phyloP scores from a whole-genome alignment of 129 eudicot species.

The Cynara cardunculus region DNA sequence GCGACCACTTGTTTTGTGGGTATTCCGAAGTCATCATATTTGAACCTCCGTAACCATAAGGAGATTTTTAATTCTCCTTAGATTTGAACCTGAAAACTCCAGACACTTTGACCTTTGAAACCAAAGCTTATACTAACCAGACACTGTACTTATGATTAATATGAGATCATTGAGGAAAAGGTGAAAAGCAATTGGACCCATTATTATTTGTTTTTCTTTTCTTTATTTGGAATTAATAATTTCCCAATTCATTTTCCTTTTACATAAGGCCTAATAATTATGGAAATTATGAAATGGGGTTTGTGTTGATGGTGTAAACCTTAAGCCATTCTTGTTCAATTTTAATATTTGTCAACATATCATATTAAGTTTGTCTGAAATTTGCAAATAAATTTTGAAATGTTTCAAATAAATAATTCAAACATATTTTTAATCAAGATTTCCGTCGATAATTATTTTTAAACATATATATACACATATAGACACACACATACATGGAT shows the following conservation, averaged over 20 bases:
- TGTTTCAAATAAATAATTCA: not conserved
- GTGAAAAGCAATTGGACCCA: slow-evolving; percentile 13
- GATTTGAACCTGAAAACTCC: too few relatives aligned
- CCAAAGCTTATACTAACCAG: too few relatives aligned
- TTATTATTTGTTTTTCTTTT: not conserved
- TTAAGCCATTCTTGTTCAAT: slow-evolving; percentile 5
- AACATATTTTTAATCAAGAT: not conserved
- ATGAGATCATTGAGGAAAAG: too few relatives aligned
- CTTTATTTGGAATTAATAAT: not conserved
- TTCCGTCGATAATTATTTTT: not conserved
- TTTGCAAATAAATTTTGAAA: too few relatives aligned
- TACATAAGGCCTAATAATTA: slow-evolving; percentile 14
- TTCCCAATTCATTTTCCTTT: not conserved
- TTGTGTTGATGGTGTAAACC: slow-evolving; percentile 2
- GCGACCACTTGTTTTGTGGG: too few relatives aligned
- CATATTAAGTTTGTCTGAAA: not conserved
- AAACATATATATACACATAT: not conserved
- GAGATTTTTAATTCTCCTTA: too few relatives aligned
- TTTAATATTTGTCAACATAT: not conserved
- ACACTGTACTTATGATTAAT: too few relatives aligned
- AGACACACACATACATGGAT: too few relatives aligned
- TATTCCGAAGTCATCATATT: too few relatives aligned
- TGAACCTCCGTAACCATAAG: too few relatives aligned
- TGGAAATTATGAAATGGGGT: not conserved
- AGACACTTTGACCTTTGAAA: too few relatives aligned